These are phyloP conservation scores for Rubia balearica DNA, from an alignment of 305 asterid species.

Conservation along the genomic window DNA sequence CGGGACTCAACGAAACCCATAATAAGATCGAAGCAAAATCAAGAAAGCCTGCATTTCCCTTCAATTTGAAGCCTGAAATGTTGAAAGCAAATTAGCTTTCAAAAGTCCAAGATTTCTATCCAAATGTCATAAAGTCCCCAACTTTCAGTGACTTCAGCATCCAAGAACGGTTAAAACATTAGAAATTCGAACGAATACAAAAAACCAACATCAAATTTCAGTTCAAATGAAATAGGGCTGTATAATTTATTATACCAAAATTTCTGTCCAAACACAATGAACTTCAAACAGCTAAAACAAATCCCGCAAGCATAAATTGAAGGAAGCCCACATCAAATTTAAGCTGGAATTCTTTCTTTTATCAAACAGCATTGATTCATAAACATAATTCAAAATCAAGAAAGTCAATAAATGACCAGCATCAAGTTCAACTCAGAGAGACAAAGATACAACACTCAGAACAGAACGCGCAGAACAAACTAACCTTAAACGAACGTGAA, in stretches of 20 bases:
- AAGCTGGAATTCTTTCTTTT: background rate
- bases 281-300: background rate
- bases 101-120: background rate
- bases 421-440: background rate
- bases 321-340: background rate
- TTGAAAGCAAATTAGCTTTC: background rate
- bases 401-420: background rate
- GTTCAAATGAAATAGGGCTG: background rate
- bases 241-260: background rate
- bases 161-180: background rate
- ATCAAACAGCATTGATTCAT: background rate
- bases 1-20: slow-evolving; percentile 37
- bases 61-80: slow-evolving; percentile 22
- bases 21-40: slow-evolving; percentile 32
- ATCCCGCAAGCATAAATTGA: background rate
- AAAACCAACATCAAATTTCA: background rate
- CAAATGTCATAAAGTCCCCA: slow-evolving; percentile 5
- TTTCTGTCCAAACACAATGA: background rate
- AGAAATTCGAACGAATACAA: background rate
- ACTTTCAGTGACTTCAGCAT: slow-evolving; percentile 1
- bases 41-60: slow-evolving; percentile 33
- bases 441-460: background rate
- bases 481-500: slow-evolving; percentile 1
- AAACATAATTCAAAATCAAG: background rate
- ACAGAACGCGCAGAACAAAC: background rate